A percentile compares a stretch with the other conserved stretches of the same genome.
These are phyloP conservation scores for Pseudomonodictys pantanalensis DNA, from an alignment of 495 filamentous ascomycete genomes.

Conservation along the genomic window DNA sequence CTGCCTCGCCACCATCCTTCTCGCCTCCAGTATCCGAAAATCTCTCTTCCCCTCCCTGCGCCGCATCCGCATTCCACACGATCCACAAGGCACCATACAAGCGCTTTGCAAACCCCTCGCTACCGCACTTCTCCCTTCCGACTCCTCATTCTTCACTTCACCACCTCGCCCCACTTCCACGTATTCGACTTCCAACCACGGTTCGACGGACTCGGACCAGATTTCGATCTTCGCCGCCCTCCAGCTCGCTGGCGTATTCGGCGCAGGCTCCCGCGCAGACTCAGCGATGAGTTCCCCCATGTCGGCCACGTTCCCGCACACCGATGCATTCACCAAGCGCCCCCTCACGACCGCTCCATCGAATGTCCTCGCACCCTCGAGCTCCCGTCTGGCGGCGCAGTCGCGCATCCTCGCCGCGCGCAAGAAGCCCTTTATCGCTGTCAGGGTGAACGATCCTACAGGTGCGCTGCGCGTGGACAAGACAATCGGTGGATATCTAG, in stretches of 20 bases:
- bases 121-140: conserved; percentile 19
- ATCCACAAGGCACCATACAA: conserved; percentile 39
- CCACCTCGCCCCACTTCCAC: conserved; percentile 4
- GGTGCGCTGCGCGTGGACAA: conserved; percentile 46
- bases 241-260: neutral
- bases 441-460: conserved; percentile 51
- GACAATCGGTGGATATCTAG: conserved; percentile 57
- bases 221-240: neutral
- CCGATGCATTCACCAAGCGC: neutral
- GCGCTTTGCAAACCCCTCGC: conserved; percentile 36
- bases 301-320: neutral
- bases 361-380: neutral
- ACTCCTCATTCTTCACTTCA: conserved; percentile 10
- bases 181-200: no score
- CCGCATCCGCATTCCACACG: conserved; percentile 56
- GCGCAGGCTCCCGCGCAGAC: neutral
- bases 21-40: conserved; percentile 68
- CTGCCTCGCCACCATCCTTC: conserved; percentile 61
- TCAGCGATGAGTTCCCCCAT: neutral
- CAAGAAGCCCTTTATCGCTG: conserved; percentile 51
- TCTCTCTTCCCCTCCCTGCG: conserved; percentile 69
- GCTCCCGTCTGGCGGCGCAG: conserved; percentile 35
- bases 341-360: neutral
- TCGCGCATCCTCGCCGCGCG: conserved; percentile 52
- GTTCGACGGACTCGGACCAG: no score